Evolutionary conservation across 495 filamentous ascomycete genomes (phyloP).

Genomic region (Aspergillus homomorphus): DNA sequence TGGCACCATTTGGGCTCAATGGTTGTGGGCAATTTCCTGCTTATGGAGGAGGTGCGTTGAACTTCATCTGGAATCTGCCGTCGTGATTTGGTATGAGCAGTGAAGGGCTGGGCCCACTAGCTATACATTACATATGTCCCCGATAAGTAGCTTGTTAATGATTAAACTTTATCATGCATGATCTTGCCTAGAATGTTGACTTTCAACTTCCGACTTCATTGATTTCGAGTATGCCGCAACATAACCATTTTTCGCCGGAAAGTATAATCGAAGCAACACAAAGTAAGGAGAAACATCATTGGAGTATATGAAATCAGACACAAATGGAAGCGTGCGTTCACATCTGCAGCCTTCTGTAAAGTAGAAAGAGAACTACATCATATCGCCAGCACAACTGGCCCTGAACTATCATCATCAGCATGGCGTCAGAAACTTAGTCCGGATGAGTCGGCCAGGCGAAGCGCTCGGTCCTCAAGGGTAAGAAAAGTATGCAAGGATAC

Average conservation of each 20-base stretch:
- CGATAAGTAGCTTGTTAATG: too few species aligned
- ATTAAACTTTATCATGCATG: constrained; percentile 5
- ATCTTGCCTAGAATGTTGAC: not conserved
- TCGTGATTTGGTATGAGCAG: constrained; percentile 19
- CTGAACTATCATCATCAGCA: not conserved
- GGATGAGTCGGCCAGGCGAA: not conserved
- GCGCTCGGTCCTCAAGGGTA: not conserved
- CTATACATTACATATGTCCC: not conserved
- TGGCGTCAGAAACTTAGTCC: not conserved
- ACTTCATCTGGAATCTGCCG: constrained; percentile 53
- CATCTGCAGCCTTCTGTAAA: not conserved
- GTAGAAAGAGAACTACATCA: not conserved
- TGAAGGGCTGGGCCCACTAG: not conserved
- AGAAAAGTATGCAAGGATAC: not conserved
- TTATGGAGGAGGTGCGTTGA: constrained; percentile 47
- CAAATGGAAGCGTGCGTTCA: not conserved
- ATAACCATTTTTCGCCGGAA: too few species aligned
- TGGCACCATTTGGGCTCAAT: constrained; percentile 52
- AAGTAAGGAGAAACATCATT: too few species aligned
- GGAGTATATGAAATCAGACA: not conserved
- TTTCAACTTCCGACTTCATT: too few species aligned
- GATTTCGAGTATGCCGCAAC: too few species aligned
- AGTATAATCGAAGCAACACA: too few species aligned
- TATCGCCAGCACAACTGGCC: not conserved
- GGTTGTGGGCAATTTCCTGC: constrained; percentile 45